These are phyloP conservation scores for Eucalyptus leucophloia DNA, from an alignment of 345 rosid genomes.

Conservation along the genomic window DNA sequence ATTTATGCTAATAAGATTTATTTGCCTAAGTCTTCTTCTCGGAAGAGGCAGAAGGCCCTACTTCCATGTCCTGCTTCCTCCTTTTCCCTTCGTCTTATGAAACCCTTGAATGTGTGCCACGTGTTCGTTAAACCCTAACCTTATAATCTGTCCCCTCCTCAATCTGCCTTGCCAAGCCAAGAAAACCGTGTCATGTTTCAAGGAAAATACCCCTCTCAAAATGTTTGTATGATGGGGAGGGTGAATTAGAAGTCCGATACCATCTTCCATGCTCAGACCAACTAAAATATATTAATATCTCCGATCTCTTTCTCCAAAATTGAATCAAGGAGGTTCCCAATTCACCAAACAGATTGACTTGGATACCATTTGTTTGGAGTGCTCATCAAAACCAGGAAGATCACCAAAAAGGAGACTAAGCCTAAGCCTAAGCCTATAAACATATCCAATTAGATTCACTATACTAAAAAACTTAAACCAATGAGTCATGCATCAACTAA, in stretches of 20 bases:
- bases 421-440: not conserved
- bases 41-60: not conserved
- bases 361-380: rapidly evolving
- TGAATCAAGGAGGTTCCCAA: not conserved
- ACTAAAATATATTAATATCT: not conserved
- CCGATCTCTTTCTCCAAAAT: not conserved
- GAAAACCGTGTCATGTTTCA: not conserved
- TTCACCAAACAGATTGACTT: rapidly evolving
- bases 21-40: not conserved
- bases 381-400: not conserved
- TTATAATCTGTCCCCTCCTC: not conserved
- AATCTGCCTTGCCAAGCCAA: not conserved
- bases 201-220: not conserved
- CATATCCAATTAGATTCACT: not conserved
- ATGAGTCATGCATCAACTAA: not conserved
- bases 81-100: not conserved
- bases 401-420: not conserved
- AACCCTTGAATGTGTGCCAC: not conserved
- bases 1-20: not conserved
- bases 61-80: not conserved
- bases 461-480: rapidly evolving
- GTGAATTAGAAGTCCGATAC: not conserved
- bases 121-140: not conserved
- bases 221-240: not conserved
- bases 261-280: not conserved